Percentiles rank a stretch among this genome's conserved stretches.
phyloP scores from a whole-genome alignment of 2,329 filamentous ascomycete genomes.

The Exserohilum turcica region DNA sequence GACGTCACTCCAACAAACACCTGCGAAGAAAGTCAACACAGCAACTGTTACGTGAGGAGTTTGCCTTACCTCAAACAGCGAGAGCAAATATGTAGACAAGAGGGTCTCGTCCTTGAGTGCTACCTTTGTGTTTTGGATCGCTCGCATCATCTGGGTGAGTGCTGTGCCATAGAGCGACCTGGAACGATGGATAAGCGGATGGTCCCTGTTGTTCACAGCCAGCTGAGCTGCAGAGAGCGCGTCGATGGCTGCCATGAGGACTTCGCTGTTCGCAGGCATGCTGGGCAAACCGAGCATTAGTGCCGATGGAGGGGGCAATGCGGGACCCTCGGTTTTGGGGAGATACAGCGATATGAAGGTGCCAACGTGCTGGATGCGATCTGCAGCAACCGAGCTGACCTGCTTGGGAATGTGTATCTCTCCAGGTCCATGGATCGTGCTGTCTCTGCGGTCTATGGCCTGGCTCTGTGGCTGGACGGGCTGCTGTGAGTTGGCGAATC shows the following conservation, averaged over 20 bases:
- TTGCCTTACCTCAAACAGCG: constrained; percentile 38
- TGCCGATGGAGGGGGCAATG: constrained; percentile 43
- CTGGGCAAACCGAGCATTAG: constrained; percentile 41
- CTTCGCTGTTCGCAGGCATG: constrained; percentile 38
- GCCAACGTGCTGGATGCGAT: constrained; percentile 42
- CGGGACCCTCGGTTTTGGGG: constrained; percentile 34
- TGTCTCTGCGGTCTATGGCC: constrained; percentile 16
- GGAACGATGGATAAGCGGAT: constrained; percentile 39
- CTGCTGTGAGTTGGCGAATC: constrained; percentile 29
- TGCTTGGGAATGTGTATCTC: constrained; percentile 34
- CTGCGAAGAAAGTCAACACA: constrained; percentile 19
- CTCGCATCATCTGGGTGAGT: constrained; percentile 37
- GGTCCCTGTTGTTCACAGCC: constrained; percentile 39
- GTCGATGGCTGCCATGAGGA: constrained; percentile 41
- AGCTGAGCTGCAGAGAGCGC: constrained; percentile 44
- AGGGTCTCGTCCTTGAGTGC: constrained; percentile 43
- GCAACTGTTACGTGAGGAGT: not conserved
- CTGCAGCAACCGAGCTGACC: constrained; percentile 42
- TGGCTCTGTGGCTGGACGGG: constrained; percentile 7
- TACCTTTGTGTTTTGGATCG: constrained; percentile 35
- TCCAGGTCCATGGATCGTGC: constrained; percentile 17
- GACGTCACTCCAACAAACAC: constrained; percentile 43
- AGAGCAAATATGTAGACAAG: constrained; percentile 43
- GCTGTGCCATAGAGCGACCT: constrained; percentile 44
- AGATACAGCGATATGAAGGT: constrained; percentile 43